Base-by-base conservation (phyloP, 805 yeast species). In the Vanderwaltozyma tropicalis region DNA sequence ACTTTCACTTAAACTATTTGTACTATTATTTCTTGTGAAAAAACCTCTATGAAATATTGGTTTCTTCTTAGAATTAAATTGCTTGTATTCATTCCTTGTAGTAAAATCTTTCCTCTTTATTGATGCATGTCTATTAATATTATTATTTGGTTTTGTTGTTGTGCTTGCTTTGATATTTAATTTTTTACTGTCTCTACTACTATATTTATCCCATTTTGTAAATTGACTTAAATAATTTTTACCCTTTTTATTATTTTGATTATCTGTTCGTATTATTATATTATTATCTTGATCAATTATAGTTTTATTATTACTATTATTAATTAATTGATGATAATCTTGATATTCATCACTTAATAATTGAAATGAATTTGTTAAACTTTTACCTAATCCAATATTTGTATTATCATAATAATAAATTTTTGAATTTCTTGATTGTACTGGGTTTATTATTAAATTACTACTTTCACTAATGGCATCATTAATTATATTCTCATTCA, bases 31-130 rank as follows among this genome's bases (percentile, higher is more conserved):
- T 32, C 50, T 43, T 14, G 32, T 43, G 30, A 49, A 47, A 32
- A 55, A 55, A 6, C 60, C 60, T 25, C 43, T 48, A 33, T 55
- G 60, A 28, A 55, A 55, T 25, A 55, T 43, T 28, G 48, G 49
- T 19, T 40, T 41, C 9, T 39, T 44, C 14, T 41, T 35, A 13
- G 39, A 34, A 22, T 43, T 43, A 32, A 31, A 44, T 18, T 39
- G 34, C 13, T 40, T 35, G 13, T 41, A 24, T 38, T 54, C 59
- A n/a, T 36, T 32, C 11, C 32, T 41, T 21, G 38, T 49, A 6
- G 58, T 50, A 27, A 48, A 53, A 40, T 54, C 57, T 13, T 41
- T 48, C 24, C 57, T 47, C 21, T 37, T 45, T 12, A 45, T 26
- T 13, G 52, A 46, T 4, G 46, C 34, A 21, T 35, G 38, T 15